Conservation (phyloP, 805 yeast species). For the Pichia ethanolica region DNA sequence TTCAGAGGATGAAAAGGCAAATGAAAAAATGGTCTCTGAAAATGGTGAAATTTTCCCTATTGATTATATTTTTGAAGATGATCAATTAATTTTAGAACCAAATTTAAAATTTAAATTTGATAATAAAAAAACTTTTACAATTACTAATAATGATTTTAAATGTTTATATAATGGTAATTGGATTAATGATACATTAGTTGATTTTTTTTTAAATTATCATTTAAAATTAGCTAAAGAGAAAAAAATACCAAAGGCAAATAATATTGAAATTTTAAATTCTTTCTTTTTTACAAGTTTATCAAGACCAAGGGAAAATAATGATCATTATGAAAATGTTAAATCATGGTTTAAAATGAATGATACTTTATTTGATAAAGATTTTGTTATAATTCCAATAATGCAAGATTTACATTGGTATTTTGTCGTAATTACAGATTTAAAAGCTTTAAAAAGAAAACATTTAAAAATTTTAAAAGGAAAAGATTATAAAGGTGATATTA, state of each 20-base stretch:
- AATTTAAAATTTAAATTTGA: slow-evolving; percentile 43
- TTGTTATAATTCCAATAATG: slow-evolving; percentile 73
- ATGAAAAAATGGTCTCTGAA: slow-evolving; percentile 34
- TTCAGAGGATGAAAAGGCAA: slow-evolving; percentile 19
- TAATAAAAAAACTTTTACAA: slow-evolving; percentile 46
- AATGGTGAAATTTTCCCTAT: slow-evolving; percentile 18
- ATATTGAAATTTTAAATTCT: slow-evolving; percentile 59
- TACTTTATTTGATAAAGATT: slow-evolving; percentile 43
- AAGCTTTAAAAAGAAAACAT: slow-evolving; percentile 19
- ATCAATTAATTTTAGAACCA: slow-evolving; percentile 27
- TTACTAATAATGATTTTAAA: slow-evolving; percentile 65
- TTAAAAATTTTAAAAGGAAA: neutral
- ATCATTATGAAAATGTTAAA: slow-evolving; percentile 55
- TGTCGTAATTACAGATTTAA: slow-evolving; percentile 56
- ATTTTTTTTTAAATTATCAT: slow-evolving; percentile 66
- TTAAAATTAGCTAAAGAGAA: slow-evolving; percentile 28
- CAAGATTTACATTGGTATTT: slow-evolving; percentile 84
- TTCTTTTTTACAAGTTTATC: slow-evolving; percentile 70
- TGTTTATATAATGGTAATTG: slow-evolving; percentile 76
- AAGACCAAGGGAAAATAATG: slow-evolving; percentile 16
- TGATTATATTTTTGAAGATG: slow-evolving; percentile 24
- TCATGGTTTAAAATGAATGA: slow-evolving; percentile 76
- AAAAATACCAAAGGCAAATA: slow-evolving; percentile 26
- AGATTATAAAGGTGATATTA: neutral
- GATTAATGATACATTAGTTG: slow-evolving; percentile 85